Conservation (phyloP, 2,329 filamentous ascomycete species). For the Apiospora kogelbergensis region DNA sequence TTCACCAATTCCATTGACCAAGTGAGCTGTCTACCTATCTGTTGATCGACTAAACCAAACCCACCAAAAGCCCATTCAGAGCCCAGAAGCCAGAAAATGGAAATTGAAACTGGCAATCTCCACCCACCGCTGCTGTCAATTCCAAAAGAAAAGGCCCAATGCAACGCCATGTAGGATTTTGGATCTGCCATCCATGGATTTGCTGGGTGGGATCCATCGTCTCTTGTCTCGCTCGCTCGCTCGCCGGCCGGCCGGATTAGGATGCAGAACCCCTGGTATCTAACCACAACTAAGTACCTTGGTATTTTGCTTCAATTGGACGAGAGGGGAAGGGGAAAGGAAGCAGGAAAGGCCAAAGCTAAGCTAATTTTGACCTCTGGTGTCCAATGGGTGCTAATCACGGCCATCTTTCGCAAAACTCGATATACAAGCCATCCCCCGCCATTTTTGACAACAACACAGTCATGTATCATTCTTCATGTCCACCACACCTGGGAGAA, state of each 20-base stretch:
- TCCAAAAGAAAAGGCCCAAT: neutral
- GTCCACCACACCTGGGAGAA: too few relatives aligned
- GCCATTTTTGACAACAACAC: too few relatives aligned
- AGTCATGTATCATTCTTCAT: too few relatives aligned
- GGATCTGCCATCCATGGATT: neutral
- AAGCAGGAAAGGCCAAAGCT: too few relatives aligned
- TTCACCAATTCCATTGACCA: neutral
- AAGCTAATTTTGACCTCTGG: conserved; percentile 1
- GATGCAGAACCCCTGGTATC: too few relatives aligned
- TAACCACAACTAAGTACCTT: neutral
- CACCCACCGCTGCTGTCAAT: neutral
- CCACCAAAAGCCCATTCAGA: neutral
- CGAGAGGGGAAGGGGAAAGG: too few relatives aligned
- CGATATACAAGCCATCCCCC: neutral
- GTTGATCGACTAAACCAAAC: neutral
- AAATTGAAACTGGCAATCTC: neutral
- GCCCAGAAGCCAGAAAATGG: neutral
- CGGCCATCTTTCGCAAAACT: neutral
- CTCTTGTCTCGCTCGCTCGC: neutral
- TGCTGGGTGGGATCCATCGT: neutral
- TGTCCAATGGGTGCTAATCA: neutral
- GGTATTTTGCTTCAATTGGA: neutral
- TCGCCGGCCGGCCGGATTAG: neutral
- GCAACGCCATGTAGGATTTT: neutral
- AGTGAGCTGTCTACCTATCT: neutral